These are phyloP conservation scores for Spinellus fusiger DNA, from an alignment of 192 early-diverging fungal species.

Conservation along the genomic window DNA sequence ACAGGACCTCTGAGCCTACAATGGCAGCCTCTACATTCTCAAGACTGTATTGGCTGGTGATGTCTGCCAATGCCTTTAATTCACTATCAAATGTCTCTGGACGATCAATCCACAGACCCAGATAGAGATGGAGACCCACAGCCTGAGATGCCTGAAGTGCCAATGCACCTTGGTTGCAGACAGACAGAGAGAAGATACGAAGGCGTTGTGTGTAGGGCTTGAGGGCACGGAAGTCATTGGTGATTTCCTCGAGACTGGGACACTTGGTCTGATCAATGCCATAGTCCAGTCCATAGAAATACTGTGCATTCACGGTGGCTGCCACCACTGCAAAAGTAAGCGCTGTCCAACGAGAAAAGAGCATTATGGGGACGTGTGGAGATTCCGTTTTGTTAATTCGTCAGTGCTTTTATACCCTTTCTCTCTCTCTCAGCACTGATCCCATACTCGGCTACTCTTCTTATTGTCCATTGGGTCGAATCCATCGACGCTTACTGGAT, in stretches of 20 bases:
- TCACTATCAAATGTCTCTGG: slow-evolving; percentile 39
- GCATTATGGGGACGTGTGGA: too few species aligned
- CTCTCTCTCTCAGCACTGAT: too few species aligned
- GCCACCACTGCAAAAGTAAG: too few species aligned
- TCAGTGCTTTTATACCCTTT: too few species aligned
- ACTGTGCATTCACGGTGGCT: background rate
- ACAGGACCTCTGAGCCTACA: slow-evolving; percentile 56
- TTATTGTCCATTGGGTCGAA: too few species aligned
- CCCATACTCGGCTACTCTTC: too few species aligned
- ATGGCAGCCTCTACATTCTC: slow-evolving; percentile 43
- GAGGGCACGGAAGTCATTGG: slow-evolving; percentile 40
- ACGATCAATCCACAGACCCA: slow-evolving; percentile 54
- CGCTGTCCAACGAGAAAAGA: too few species aligned
- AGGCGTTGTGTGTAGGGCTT: slow-evolving; percentile 43
- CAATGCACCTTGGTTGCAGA: slow-evolving; percentile 50
- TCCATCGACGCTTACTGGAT: too few species aligned
- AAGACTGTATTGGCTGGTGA: slow-evolving; percentile 34
- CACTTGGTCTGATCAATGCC: slow-evolving; percentile 48
- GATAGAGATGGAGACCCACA: slow-evolving; percentile 43
- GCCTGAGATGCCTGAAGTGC: slow-evolving; percentile 46
- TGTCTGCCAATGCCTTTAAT: slow-evolving; percentile 34
- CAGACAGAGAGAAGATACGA: slow-evolving; percentile 41
- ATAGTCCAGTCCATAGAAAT: slow-evolving; percentile 48
- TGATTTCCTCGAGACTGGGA: slow-evolving; percentile 42
- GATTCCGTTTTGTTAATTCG: too few species aligned